Conservation (phyloP, 345 rosid species). For the Firmiana major region DNA sequence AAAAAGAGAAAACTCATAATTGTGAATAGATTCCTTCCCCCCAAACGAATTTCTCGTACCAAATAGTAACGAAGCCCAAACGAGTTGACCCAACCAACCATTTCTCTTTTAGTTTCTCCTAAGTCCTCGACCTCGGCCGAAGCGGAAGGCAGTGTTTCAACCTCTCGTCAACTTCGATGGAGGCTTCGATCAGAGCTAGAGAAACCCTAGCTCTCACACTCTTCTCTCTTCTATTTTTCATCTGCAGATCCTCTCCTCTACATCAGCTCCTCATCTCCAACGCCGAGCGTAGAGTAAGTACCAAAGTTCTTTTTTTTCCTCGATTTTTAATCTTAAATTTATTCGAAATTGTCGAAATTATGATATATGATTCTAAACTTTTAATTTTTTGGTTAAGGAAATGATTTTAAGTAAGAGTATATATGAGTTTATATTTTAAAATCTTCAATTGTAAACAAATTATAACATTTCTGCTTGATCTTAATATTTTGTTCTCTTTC, state of each 20-base stretch:
- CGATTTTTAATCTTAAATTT: background rate
- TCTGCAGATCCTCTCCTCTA: constrained; percentile 32
- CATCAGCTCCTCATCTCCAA: constrained; percentile 62
- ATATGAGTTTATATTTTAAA: background rate
- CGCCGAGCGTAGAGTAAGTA: constrained; percentile 87
- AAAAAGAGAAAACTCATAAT: background rate
- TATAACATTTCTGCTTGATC: background rate
- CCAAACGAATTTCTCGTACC: too few species aligned
- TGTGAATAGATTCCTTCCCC: too few species aligned
- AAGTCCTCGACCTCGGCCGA: background rate
- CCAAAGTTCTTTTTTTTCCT: constrained; percentile 3
- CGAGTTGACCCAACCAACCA: background rate
- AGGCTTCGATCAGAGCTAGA: constrained; percentile 32
- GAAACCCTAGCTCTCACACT: constrained; percentile 31
- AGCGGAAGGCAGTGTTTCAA: background rate
- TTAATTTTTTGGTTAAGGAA: background rate
- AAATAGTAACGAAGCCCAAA: background rate
- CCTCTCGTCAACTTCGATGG: constrained; percentile 33
- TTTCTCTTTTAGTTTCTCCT: background rate
- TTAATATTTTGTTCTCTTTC: background rate
- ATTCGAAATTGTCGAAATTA: background rate
- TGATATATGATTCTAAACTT: background rate
- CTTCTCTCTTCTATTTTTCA: constrained; percentile 29
- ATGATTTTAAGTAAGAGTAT: background rate
- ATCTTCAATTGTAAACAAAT: background rate